Conservation (phyloP, 371 early-diverging fungal species). For the Mucor irregularis region DNA sequence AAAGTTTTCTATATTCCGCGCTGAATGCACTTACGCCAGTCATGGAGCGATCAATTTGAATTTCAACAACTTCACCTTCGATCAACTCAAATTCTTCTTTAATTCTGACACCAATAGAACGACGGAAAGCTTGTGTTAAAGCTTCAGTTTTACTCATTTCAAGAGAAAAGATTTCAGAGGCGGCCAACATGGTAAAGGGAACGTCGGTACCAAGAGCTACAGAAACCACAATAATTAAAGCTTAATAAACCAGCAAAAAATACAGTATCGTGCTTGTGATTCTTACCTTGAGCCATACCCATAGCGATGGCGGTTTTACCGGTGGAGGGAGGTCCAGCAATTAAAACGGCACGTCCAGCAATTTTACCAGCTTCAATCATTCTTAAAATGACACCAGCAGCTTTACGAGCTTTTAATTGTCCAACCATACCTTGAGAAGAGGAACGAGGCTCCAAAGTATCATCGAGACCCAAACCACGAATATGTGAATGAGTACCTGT, state of each 20-base stretch:
- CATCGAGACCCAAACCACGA: conserved; percentile 87
- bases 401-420: conserved; percentile 92
- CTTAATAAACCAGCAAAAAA: neutral
- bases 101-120: conserved; percentile 96
- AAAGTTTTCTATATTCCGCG: neutral
- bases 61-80: conserved; percentile 99
- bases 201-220: conserved; percentile 89
- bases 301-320: conserved; percentile 96
- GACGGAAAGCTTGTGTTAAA: conserved; percentile 96
- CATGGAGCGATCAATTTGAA: conserved; percentile 92
- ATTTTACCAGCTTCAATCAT: conserved; percentile 96
- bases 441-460: conserved; percentile 83
- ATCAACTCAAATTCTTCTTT: conserved; percentile 98
- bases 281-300: conserved; percentile 80
- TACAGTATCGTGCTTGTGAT: neutral
- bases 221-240: neutral
- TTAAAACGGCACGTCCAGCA: conserved; percentile 95
- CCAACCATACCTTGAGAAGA: conserved; percentile 98
- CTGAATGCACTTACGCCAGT: conserved; percentile 71
- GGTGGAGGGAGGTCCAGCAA: conserved; percentile 99
- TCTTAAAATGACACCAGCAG: conserved; percentile 93
- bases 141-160: conserved; percentile 99
- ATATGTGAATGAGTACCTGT: conserved; percentile 98
- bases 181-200: conserved; percentile 95
- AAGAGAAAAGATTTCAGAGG: conserved; percentile 96